Evolutionary conservation across 352 stramenopile genomes (phyloP).

Genomic region (Globisporangium parvum): DNA sequence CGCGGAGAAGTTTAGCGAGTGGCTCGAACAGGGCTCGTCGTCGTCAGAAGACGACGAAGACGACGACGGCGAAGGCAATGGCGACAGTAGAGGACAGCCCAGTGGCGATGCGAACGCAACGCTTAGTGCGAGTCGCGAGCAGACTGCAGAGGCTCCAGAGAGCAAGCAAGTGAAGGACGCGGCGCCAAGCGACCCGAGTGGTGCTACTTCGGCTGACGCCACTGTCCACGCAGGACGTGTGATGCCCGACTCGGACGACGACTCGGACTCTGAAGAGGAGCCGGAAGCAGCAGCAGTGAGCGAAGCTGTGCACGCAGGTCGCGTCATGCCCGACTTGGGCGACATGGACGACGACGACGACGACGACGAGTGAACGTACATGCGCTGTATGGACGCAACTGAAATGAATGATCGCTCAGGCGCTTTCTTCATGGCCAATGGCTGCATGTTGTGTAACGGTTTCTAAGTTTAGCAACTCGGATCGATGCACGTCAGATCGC

Average conservation of each 20-base stretch:
- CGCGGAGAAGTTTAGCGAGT: conserved; percentile 92
- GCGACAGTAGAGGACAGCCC: background rate
- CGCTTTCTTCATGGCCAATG: too few species aligned
- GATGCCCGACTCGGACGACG: conserved; percentile 9
- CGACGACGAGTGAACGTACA: conserved; percentile 4
- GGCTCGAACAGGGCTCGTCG: conserved; percentile 85
- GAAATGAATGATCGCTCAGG: too few species aligned
- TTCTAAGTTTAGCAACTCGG: background rate
- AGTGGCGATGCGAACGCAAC: background rate
- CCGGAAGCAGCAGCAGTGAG: conserved; percentile 6
- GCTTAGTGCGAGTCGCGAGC: background rate
- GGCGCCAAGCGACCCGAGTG: background rate
- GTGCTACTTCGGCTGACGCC: background rate
- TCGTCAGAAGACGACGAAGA: conserved; percentile 48
- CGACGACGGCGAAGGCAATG: conserved; percentile 1
- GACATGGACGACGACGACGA: conserved; percentile 34
- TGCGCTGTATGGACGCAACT: background rate
- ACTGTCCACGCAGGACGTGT: conserved; percentile 10
- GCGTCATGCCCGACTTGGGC: conserved; percentile 50
- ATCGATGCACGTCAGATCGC: background rate
- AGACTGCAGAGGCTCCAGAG: background rate
- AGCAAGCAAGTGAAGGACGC: too few species aligned
- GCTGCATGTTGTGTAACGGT: too few species aligned
- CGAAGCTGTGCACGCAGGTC: conserved; percentile 37
- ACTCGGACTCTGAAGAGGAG: conserved; percentile 22